Evolutionary conservation across 345 rosid genomes (phyloP), one percentile per base, ranked within the genome.

Genomic region (Anastatica hierochuntica): DNA sequence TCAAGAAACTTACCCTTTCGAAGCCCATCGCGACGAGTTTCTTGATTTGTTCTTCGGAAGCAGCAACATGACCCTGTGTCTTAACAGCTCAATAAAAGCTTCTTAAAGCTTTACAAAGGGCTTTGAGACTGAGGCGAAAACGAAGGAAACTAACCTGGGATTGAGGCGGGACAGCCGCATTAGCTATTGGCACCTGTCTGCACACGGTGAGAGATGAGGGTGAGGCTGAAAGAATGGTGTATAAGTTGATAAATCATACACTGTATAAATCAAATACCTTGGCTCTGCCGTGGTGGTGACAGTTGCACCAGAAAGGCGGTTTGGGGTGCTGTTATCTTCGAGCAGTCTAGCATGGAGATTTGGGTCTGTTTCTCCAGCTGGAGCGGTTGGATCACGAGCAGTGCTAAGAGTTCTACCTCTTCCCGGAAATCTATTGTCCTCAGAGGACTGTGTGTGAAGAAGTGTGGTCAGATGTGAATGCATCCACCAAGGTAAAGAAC

Each of bases 1-100:
- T 43, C 37, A 59, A 14, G 64, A 69, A 53, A 51, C 29, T 1
- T 75, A 88, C 96, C 97, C 78, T 76, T 26, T 88, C 98, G 30
- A 92, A 92, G 35, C 98, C 95, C 97, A 92, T 92, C 23, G 94
- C 74, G 8, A 83, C 79, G 16, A 92, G 95, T 62, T 83, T 79
- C 61, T 83, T 84, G 59, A 85, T 77, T 61, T 85, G 86, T 41
- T 74, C 86, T 18, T 81, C 94, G 1, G 88, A 72, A 49, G 75
- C 70, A 35, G 68, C 62, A 64, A 56, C 63, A 49, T 64, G 62
- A 59, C 62, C 75, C 92, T 80, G 75, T 50, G 53, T 14, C 43
- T 48, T 14, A 48, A 67, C 23, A 58, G 31, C 24, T 30, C 4
- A 37, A 21, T 46, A 8, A 7, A 14, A n/a, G 23, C 11, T 53